Evolutionary conservation across 805 yeast species (phyloP).

Genomic region (Yarrowia sp.): DNA sequence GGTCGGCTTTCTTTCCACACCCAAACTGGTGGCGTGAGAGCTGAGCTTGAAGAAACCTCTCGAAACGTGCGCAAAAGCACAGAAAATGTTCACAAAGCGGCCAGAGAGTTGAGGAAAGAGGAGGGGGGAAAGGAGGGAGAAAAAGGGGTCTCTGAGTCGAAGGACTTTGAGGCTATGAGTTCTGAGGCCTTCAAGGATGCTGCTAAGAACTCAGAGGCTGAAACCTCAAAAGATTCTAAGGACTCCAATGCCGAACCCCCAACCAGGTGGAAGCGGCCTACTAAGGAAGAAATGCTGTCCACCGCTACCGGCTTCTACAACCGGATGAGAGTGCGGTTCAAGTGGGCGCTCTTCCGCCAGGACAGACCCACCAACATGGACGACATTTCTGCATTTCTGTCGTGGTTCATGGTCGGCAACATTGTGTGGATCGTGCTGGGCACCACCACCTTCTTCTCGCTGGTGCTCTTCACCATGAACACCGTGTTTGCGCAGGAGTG

Average conservation of each 20-base stretch:
- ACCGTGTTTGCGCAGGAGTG: constrained; percentile 89
- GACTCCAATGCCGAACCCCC: too few relatives aligned
- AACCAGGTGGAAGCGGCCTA: constrained; percentile 43
- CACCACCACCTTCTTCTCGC: constrained; percentile 90
- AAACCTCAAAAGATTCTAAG: too few relatives aligned
- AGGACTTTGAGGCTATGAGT: too few relatives aligned
- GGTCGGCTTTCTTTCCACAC: background rate
- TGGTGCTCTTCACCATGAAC: constrained; percentile 76
- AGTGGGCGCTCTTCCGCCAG: constrained; percentile 78
- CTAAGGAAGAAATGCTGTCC: constrained; percentile 55
- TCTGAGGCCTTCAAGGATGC: too few relatives aligned
- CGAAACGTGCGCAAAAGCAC: constrained; percentile 16
- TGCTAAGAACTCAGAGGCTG: too few relatives aligned
- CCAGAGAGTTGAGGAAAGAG: constrained; percentile 7
- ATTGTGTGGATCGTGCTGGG: constrained; percentile 78
- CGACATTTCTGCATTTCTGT: constrained; percentile 85
- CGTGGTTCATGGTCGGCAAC: constrained; percentile 92
- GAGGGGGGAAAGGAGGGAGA: too few relatives aligned
- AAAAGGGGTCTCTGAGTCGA: background rate
- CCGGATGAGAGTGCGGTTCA: constrained; percentile 58
- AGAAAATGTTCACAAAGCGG: constrained; percentile 10
- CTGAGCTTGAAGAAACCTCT: constrained; percentile 10
- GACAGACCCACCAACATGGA: constrained; percentile 90
- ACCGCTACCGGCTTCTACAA: constrained; percentile 54
- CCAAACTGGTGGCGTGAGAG: constrained; percentile 10